Evolutionary conservation across 371 early-diverging fungal genomes (phyloP), one percentile per base, ranked within the genome.

Genomic region (Coelomomyces lativittatus): DNA sequence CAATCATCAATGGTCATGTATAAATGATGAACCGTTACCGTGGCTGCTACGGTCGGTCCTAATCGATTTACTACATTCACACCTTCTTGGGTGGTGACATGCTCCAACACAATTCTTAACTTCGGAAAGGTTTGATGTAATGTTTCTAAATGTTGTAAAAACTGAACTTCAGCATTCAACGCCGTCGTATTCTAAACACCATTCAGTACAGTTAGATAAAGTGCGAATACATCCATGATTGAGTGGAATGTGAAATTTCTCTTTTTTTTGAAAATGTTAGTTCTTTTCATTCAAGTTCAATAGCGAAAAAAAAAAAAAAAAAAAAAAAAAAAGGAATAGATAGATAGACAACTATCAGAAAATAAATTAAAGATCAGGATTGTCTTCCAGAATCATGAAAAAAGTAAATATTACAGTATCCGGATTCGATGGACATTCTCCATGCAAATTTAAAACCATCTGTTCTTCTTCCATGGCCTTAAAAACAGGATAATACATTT

Each of bases 21-120:
- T 50, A 96, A 61, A 55, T 96, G 93, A 62, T 96, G 96, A 0
- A 88, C 82, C 4, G 95, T 96, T 58, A 96, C 89, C 28, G 83
- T 83, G 60, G 90, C 88, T 0, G 77, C 96, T 10, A 96, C 88
- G 10, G 86, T 91, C 31, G 79, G 78, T 24, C 91, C 91, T 30
- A 89, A 63, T 5, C 83, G 71, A 63, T 89, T 87, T 50, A 92
- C 80, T 61, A 78, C 77, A 6, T 91, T 86, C 4, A 96, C 88
- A 9, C 92, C 88, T 1, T 86, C 91, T 52, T 82, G 72, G 1
- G 91, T 84, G 0, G 96, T 91, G 7, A 91, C 93, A 52, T 96
- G 96, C 62, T 96, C 96, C 40, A 96, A 68, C 2, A 96, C 90
- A 45, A 96, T 93, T 54, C 83, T 79, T 35, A 96, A 76, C 39